These are phyloP conservation scores for Termitomyces eurrhizus DNA, from an alignment of 768 basidiomycete genomes.

Conservation along the genomic window DNA sequence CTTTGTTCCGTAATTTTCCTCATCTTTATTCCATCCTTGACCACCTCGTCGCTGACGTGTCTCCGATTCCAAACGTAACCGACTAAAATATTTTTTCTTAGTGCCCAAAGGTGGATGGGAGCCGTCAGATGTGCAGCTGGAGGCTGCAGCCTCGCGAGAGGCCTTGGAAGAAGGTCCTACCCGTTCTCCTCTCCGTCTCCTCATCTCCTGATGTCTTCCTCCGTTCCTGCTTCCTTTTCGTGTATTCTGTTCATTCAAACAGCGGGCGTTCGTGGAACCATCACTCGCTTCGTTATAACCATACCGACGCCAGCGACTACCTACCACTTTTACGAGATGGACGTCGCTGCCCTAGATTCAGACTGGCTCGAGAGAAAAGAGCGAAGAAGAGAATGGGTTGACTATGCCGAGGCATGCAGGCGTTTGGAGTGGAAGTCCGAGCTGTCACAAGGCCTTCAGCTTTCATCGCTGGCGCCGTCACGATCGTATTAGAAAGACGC, in stretches of 20 bases:
- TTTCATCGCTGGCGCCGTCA: conserved; percentile 63
- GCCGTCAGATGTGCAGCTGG: conserved; percentile 71
- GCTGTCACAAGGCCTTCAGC: conserved; percentile 68
- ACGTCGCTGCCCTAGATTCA: conserved; percentile 70
- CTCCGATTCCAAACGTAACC: conserved; percentile 7
- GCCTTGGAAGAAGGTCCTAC: conserved; percentile 96
- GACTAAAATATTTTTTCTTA: conserved; percentile 24
- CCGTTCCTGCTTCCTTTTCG: conserved; percentile 23
- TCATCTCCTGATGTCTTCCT: conserved; percentile 64
- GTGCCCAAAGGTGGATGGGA: conserved; percentile 96
- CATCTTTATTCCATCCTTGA: conserved; percentile 3
- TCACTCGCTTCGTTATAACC: conserved; percentile 82
- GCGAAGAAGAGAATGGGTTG: conserved; percentile 84
- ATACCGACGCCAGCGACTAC: conserved; percentile 75
- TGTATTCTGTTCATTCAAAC: conserved; percentile 25
- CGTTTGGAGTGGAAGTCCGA: conserved; percentile 85
- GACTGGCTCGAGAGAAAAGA: conserved; percentile 82
- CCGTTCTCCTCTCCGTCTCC: conserved; percentile 71
- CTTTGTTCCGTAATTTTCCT: conserved; percentile 5
- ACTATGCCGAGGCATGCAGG: conserved; percentile 74
- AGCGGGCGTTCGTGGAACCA: conserved; percentile 87
- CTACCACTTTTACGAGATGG: conserved; percentile 90
- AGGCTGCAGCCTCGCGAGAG: conserved; percentile 88
- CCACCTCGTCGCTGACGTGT: conserved; percentile 11
- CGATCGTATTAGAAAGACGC: conserved; percentile 20